Evolutionary conservation across 2,329 filamentous ascomycete species (phyloP).

Genomic region (Diaporthe citrichinensis): DNA sequence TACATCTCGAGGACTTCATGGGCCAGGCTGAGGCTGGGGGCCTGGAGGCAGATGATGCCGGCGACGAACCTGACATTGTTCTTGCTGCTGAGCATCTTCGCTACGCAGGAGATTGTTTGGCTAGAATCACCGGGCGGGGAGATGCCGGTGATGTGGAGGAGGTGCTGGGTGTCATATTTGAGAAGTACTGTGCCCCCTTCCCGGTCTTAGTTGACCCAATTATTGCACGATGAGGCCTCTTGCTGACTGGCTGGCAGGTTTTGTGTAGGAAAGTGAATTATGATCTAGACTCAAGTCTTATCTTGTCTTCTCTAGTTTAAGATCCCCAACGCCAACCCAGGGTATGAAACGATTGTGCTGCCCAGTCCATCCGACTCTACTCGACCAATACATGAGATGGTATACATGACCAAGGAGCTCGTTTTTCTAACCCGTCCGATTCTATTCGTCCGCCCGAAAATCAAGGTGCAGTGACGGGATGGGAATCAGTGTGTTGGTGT

Average conservation of each 20-base stretch:
- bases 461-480: conserved; percentile 32
- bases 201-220: not conserved
- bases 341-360: conserved; percentile 27
- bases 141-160: conserved; percentile 94
- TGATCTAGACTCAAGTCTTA: conserved; percentile 41
- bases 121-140: conserved; percentile 88
- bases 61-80: conserved; percentile 81
- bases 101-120: conserved; percentile 83
- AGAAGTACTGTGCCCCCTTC: conserved; percentile 77
- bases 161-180: conserved; percentile 95
- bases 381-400: conserved; percentile 16
- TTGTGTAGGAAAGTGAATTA: conserved; percentile 66
- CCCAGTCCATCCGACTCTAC: conserved; percentile 1
- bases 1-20: conserved; percentile 81
- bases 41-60: conserved; percentile 47
- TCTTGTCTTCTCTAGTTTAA: conserved; percentile 36
- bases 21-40: conserved; percentile 61
- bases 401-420: conserved; percentile 15
- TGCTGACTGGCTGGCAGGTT: conserved; percentile 57
- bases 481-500: not conserved
- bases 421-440: not conserved
- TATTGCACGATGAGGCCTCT: not conserved
- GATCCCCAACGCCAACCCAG: conserved; percentile 15
- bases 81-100: conserved; percentile 91
- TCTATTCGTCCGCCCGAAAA: conserved; percentile 26